These are phyloP conservation scores for Colletotrichum sublineola DNA, from an alignment of 2,329 filamentous ascomycete species.

Conservation along the genomic window DNA sequence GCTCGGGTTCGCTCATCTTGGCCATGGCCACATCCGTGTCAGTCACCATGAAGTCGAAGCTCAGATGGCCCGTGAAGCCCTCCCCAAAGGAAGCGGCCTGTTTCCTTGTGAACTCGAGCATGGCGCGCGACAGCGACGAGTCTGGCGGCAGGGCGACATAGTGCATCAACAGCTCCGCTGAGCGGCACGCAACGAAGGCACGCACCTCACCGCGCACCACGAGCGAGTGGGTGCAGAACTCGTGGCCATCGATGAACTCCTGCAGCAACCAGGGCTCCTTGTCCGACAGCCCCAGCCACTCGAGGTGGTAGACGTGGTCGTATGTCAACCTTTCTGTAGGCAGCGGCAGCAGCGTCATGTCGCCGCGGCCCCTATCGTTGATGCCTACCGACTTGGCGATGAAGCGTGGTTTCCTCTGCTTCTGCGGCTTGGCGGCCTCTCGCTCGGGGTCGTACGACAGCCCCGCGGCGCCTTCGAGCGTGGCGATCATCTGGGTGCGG, in stretches of 20 bases:
- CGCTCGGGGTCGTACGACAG: constrained; percentile 24
- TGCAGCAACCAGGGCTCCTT: constrained; percentile 75
- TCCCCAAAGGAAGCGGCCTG: constrained; percentile 66
- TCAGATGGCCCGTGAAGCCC: constrained; percentile 76
- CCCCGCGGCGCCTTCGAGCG: constrained; percentile 57
- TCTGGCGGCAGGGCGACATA: constrained; percentile 70
- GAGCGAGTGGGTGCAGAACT: constrained; percentile 80
- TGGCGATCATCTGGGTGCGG: constrained; percentile 63
- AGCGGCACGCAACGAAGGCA: constrained; percentile 76
- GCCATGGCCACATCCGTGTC: constrained; percentile 53
- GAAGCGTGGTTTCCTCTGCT: constrained; percentile 57
- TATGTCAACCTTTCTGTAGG: constrained; percentile 65
- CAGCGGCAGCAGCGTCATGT: constrained; percentile 76
- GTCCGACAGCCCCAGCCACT: constrained; percentile 60
- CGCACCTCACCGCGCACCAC: constrained; percentile 74
- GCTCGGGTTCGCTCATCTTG: constrained; percentile 44
- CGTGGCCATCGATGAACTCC: constrained; percentile 71
- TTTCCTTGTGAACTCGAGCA: constrained; percentile 74
- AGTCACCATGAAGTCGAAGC: constrained; percentile 78
- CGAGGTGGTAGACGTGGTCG: constrained; percentile 65
- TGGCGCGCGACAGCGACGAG: constrained; percentile 67
- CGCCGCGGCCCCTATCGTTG: constrained; percentile 69
- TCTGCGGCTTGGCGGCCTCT: constrained; percentile 23
- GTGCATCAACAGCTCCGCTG: constrained; percentile 73
- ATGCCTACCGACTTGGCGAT: constrained; percentile 76